Conservation (phyloP, 805 yeast genomes). For the Saccharomycopsis amapae region DNA sequence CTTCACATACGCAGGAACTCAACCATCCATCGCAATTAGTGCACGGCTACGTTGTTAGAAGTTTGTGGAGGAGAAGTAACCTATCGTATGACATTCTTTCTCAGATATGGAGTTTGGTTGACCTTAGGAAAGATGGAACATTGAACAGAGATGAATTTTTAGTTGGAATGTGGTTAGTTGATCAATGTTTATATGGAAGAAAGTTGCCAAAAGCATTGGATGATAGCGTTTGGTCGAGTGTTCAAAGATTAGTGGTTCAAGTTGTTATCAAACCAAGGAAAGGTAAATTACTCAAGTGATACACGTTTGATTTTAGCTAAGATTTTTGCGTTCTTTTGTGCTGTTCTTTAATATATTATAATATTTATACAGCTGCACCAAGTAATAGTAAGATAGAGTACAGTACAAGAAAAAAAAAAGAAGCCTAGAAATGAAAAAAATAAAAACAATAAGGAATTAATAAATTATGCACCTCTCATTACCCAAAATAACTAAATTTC, state of each 20-base stretch:
- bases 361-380: too few species aligned
- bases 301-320: neutral
- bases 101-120: slow-evolving; percentile 69
- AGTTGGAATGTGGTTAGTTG: slow-evolving; percentile 98
- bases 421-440: too few species aligned
- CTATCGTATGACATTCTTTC: slow-evolving; percentile 54
- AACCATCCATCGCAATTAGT: slow-evolving; percentile 20
- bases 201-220: slow-evolving; percentile 71
- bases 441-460: too few species aligned
- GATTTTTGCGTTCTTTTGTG: neutral
- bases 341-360: neutral
- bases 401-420: too few species aligned
- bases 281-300: slow-evolving; percentile 8
- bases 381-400: too few species aligned
- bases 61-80: slow-evolving; percentile 75
- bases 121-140: slow-evolving; percentile 59
- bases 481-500: too few species aligned
- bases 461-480: too few species aligned
- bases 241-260: slow-evolving; percentile 40
- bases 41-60: slow-evolving; percentile 48
- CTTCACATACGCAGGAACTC: slow-evolving; percentile 6
- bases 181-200: slow-evolving; percentile 90
- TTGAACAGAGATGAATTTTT: slow-evolving; percentile 75
- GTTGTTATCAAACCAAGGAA: slow-evolving; percentile 26
- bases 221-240: slow-evolving; percentile 74